These are phyloP conservation scores for Beauveria rudraprayagi DNA, from an alignment of 2,329 filamentous ascomycete species.

Conservation along the genomic window DNA sequence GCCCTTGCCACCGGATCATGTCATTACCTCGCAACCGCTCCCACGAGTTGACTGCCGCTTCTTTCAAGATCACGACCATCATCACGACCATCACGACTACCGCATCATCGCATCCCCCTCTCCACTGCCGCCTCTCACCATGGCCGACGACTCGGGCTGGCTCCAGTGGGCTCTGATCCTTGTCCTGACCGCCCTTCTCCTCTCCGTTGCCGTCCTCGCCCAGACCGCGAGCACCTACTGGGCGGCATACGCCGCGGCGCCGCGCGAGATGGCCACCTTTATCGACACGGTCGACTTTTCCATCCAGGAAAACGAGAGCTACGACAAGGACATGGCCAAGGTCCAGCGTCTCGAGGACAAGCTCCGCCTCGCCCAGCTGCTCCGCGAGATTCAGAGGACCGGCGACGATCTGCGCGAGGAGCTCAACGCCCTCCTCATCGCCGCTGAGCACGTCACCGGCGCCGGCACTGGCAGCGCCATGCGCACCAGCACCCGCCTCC, in stretches of 20 bases:
- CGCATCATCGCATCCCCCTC: background rate
- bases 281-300: constrained; percentile 55
- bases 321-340: constrained; percentile 51
- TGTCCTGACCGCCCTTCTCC: constrained; percentile 47
- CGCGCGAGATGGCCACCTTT: constrained; percentile 49
- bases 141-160: constrained; percentile 40
- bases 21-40: background rate
- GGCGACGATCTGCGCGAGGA: constrained; percentile 56
- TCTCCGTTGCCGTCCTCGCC: constrained; percentile 46
- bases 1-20: background rate
- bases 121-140: constrained; percentile 21
- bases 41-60: background rate
- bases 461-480: constrained; percentile 36
- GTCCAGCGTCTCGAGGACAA: constrained; percentile 55
- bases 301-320: constrained; percentile 55
- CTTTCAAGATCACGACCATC: background rate
- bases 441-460: constrained; percentile 33
- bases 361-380: constrained; percentile 47
- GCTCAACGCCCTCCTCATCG: constrained; percentile 43
- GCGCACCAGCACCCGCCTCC: constrained; percentile 40
- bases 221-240: constrained; percentile 46
- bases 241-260: constrained; percentile 49
- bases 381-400: constrained; percentile 54
- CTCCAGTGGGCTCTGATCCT: constrained; percentile 51
- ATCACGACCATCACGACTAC: background rate